These are phyloP conservation scores for Euphrasia arctica DNA, from an alignment of 305 asterid genomes.

Conservation along the genomic window DNA sequence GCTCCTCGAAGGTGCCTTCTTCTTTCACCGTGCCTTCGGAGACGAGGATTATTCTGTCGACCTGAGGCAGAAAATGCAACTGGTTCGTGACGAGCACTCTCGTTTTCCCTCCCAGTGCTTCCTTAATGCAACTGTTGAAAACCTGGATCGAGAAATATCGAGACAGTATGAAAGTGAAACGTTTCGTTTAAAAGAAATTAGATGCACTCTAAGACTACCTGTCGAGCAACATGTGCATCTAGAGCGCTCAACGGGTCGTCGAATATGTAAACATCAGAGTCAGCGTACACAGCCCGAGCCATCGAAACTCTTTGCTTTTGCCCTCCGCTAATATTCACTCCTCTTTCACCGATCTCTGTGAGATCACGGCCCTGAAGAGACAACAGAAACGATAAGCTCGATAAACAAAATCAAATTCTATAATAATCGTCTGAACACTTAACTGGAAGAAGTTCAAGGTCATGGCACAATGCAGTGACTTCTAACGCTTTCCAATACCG, in stretches of 20 bases:
- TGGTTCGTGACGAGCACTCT: conserved; percentile 91
- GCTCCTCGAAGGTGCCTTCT: conserved; percentile 93
- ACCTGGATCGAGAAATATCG: conserved; percentile 44
- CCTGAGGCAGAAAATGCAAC: conserved; percentile 87
- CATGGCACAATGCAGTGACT: conserved; percentile 78
- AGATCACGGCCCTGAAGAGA: conserved; percentile 82
- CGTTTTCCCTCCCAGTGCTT: conserved; percentile 73
- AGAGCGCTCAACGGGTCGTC: conserved; percentile 97
- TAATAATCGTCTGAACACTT: conserved; percentile 29
- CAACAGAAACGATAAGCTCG: conserved; percentile 24
- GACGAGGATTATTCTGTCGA: conserved; percentile 70
- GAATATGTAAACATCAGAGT: conserved; percentile 88
- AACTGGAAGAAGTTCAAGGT: conserved; percentile 93
- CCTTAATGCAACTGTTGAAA: conserved; percentile 71
- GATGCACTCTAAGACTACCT: conserved; percentile 46
- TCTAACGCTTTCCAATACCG: conserved; percentile 78
- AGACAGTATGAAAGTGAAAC: neutral
- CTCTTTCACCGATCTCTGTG: conserved; percentile 99
- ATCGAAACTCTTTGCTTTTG: conserved; percentile 98
- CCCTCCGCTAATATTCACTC: conserved; percentile 97
- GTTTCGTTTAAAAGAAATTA: neutral
- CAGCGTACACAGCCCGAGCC: conserved; percentile 97
- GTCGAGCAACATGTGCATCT: conserved; percentile 93
- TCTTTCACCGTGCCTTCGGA: conserved; percentile 85
- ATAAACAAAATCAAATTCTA: conserved; percentile 19